Evolutionary conservation across 2,329 filamentous ascomycete species (phyloP).

Genomic region (Neofusicoccum sp.): DNA sequence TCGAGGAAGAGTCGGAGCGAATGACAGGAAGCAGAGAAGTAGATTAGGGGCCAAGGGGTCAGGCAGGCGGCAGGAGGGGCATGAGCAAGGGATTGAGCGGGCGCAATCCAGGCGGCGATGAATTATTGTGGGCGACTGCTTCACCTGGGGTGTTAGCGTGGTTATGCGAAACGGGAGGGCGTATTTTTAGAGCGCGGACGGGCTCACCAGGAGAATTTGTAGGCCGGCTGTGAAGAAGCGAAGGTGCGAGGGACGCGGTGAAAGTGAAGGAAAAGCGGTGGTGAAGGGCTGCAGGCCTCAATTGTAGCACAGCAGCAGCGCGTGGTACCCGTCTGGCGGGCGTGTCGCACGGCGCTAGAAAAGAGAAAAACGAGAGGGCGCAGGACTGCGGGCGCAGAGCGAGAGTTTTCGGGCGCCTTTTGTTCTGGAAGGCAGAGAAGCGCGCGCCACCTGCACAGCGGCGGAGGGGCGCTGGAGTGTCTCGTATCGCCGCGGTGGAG

Average conservation of each 20-base stretch:
- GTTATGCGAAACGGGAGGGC: constrained; percentile 3
- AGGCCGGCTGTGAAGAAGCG: background rate
- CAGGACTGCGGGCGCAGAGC: background rate
- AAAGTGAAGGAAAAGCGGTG: background rate
- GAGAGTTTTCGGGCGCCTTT: background rate
- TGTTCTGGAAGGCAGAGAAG: constrained; percentile 12
- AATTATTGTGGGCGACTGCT: constrained; percentile 5
- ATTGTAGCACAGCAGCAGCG: constrained; percentile 12
- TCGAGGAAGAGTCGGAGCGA: background rate
- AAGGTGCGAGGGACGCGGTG: background rate
- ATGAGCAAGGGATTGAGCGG: constrained; percentile 9
- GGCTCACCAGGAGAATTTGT: too few species aligned
- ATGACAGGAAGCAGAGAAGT: background rate
- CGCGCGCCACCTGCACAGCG: constrained; percentile 10
- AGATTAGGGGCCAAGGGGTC: background rate
- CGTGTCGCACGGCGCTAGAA: constrained; percentile 10
- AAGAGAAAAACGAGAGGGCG: constrained; percentile 1
- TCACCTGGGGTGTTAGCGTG: constrained; percentile 1
- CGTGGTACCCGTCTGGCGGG: constrained; percentile 15
- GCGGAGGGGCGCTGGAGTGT: background rate
- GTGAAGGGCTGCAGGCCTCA: constrained; percentile 6
- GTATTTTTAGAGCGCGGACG: background rate
- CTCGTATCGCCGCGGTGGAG: constrained; percentile 11
- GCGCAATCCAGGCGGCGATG: constrained; percentile 9
- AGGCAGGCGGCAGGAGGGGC: background rate